Conservation (phyloP, 306 rosid species). For the Cucurbita moschata region DNA sequence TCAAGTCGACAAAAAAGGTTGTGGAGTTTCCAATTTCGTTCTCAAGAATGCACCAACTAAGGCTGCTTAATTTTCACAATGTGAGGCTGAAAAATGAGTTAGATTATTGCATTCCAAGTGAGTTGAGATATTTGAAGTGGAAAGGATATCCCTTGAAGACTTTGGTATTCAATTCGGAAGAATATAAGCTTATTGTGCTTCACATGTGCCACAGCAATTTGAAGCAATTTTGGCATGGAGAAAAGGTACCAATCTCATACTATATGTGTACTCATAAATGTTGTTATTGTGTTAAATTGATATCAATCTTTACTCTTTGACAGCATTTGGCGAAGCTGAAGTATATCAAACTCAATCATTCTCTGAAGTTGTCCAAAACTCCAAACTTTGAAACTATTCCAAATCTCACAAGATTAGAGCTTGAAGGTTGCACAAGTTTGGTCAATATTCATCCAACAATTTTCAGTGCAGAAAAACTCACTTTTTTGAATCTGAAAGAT, state of each 20-base stretch:
- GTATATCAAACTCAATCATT: too few species aligned
- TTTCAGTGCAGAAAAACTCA: not conserved
- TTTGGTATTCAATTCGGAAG: not conserved
- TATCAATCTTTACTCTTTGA: too few species aligned
- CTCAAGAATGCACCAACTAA: slow-evolving; percentile 10
- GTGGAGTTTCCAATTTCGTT: slow-evolving; percentile 12
- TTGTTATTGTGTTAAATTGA: not conserved
- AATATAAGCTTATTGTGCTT: slow-evolving; percentile 8
- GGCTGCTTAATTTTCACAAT: not conserved
- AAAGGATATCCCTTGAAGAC: not conserved
- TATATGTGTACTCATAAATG: too few species aligned
- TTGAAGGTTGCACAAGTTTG: slow-evolving; percentile 10
- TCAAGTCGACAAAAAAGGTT: not conserved
- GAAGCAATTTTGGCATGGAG: slow-evolving; percentile 3
- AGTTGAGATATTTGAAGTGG: slow-evolving; percentile 13
- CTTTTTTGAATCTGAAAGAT: not conserved
- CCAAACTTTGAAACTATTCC: slow-evolving; percentile 8
- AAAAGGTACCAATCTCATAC: not conserved
- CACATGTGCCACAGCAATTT: not conserved
- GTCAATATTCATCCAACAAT: slow-evolving; percentile 11
- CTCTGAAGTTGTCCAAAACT: not conserved
- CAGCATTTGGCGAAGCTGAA: too few species aligned
- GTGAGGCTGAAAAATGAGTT: not conserved
- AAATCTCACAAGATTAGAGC: not conserved
- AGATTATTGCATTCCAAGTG: not conserved